phyloP scores from a whole-genome alignment of 257 asterid species.

The Mitragyna speciosa region DNA sequence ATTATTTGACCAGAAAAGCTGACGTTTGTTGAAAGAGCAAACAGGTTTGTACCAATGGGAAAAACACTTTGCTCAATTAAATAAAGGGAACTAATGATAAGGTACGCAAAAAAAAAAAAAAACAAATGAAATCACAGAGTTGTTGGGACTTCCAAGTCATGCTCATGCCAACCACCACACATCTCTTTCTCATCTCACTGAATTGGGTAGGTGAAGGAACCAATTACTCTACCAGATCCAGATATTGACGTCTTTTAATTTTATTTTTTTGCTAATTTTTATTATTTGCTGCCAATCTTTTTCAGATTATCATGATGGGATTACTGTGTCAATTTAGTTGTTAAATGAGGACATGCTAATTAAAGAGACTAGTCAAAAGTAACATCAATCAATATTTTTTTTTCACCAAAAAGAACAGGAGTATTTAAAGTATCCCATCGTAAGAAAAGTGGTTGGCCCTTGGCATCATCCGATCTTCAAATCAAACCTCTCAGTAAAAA shows the following conservation, averaged over 20 bases:
- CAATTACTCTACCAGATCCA: neutral
- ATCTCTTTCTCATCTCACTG: neutral
- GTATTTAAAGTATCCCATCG: too few species aligned
- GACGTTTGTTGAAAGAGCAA: neutral
- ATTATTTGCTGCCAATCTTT: neutral
- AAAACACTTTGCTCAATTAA: neutral
- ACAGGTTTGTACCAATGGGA: neutral
- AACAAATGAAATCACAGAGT: constrained; percentile 2
- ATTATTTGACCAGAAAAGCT: neutral
- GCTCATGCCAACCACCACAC: constrained; percentile 27
- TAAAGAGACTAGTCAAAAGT: neutral
- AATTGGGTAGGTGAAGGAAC: constrained; percentile 22
- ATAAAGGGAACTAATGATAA: neutral
- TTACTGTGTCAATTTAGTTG: neutral
- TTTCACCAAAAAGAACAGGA: too few species aligned
- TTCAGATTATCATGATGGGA: neutral
- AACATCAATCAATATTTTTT: neutral
- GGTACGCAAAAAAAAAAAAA: neutral
- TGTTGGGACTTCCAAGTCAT: constrained; percentile 25
- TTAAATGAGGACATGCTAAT: neutral
- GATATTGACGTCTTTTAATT: neutral
- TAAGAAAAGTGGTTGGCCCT: neutral
- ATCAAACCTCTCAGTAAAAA: neutral
- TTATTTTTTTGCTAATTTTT: neutral
- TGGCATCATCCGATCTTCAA: neutral